Evolutionary conservation across 2,329 filamentous ascomycete species (phyloP).

Genomic region (Intubia oerlemansii): DNA sequence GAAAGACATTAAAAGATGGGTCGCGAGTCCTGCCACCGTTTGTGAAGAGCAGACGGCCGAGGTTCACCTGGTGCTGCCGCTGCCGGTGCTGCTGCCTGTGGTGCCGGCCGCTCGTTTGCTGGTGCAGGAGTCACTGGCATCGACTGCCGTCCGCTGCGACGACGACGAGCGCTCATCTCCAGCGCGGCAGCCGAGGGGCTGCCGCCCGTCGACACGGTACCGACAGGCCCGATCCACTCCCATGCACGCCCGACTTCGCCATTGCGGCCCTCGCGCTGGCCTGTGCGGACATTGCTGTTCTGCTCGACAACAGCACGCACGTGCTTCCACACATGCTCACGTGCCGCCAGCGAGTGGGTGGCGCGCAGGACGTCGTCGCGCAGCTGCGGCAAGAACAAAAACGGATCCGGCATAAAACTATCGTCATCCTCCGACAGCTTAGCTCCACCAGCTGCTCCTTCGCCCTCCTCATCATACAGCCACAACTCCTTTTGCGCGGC

Average conservation of each 20-base stretch:
- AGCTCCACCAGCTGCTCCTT: too few relatives aligned
- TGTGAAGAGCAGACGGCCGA: too few relatives aligned
- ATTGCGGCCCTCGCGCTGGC: constrained; percentile 44
- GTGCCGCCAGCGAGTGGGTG: constrained; percentile 53
- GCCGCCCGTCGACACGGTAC: constrained; percentile 15
- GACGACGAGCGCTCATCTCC: constrained; percentile 14
- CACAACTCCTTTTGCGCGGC: constrained; percentile 67
- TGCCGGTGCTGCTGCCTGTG: too few relatives aligned
- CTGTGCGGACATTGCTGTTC: constrained; percentile 74
- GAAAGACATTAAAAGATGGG: neutral
- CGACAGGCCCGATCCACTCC: constrained; percentile 46
- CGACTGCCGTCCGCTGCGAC: constrained; percentile 31
- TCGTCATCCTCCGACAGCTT: constrained; percentile 41
- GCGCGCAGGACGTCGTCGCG: constrained; percentile 76
- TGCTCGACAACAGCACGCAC: constrained; percentile 74
- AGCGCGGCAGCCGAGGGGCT: neutral
- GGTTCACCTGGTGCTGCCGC: too few relatives aligned
- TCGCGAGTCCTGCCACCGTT: too few relatives aligned
- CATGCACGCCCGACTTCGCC: constrained; percentile 45
- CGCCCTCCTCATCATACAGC: constrained; percentile 21
- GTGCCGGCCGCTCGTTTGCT: too few relatives aligned
- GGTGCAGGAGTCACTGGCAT: constrained; percentile 16
- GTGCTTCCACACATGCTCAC: constrained; percentile 65
- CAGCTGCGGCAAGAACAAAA: constrained; percentile 72
- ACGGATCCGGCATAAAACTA: constrained; percentile 36